Evolutionary conservation across 2,329 filamentous ascomycete genomes (phyloP).

Genomic region (Colletotrichum euphorbiae): DNA sequence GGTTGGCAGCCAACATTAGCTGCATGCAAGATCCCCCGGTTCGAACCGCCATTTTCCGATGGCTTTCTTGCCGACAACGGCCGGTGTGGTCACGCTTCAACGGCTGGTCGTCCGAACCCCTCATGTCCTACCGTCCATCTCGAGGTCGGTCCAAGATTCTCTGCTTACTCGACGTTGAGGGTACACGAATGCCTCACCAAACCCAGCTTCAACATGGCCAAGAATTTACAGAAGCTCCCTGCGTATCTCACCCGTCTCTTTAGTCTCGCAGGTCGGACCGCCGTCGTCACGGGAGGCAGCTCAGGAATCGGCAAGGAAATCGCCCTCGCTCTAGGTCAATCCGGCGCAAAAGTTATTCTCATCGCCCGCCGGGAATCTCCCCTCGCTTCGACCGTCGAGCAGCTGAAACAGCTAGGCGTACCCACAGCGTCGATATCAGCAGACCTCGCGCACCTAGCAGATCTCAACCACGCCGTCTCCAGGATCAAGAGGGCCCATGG

Average conservation of each 20-base stretch:
- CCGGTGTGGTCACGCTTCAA: background rate
- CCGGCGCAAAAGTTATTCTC: conserved; percentile 47
- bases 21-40: conserved; percentile 28
- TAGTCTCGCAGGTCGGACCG: conserved; percentile 46
- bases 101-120: conserved; percentile 5
- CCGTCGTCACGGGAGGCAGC: conserved; percentile 50
- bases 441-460: conserved; percentile 41
- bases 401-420: conserved; percentile 44
- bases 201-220: conserved; percentile 15
- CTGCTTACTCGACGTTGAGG: background rate
- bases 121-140: background rate
- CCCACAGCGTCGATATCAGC: conserved; percentile 42
- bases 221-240: conserved; percentile 20
- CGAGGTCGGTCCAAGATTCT: background rate
- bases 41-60: conserved; percentile 1
- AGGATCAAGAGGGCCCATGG: conserved; percentile 41
- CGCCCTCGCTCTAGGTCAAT: conserved; percentile 45
- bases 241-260: conserved; percentile 47
- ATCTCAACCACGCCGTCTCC: conserved; percentile 42
- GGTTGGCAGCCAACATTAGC: conserved; percentile 22
- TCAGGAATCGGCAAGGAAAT: conserved; percentile 51
- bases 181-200: no score
- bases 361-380: conserved; percentile 46
- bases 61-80: background rate
- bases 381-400: conserved; percentile 42